Percentiles rank a stretch among this genome's conserved stretches.
phyloP scores from a whole-genome alignment of 495 filamentous ascomycete species.

The Daldinia grandis region DNA sequence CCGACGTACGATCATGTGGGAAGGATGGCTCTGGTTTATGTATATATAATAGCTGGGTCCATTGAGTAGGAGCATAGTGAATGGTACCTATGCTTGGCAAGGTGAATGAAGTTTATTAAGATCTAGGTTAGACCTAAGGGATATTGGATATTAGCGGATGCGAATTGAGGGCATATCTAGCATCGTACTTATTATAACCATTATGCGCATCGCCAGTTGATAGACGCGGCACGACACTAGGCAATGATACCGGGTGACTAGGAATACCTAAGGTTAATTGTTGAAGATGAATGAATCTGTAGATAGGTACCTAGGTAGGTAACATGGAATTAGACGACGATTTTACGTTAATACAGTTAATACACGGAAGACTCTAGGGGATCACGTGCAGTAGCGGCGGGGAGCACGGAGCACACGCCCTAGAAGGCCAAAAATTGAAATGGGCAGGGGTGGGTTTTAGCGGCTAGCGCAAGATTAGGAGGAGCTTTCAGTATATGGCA shows the following conservation, averaged over 20 bases:
- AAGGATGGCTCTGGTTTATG: not conserved
- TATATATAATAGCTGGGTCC: slow-evolving; percentile 23
- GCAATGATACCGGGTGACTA: not conserved
- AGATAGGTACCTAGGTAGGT: no score
- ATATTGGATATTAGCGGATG: slow-evolving; percentile 28
- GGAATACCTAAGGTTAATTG: not conserved
- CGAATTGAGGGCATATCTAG: slow-evolving; percentile 15
- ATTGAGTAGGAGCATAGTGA: not conserved
- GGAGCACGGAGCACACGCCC: slow-evolving; percentile 21
- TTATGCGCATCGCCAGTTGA: not conserved
- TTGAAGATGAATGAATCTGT: not conserved
- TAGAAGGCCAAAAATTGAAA: slow-evolving; percentile 24
- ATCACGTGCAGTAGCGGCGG: slow-evolving; percentile 36
- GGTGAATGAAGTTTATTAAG: slow-evolving; percentile 6
- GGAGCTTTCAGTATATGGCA: slow-evolving; percentile 8
- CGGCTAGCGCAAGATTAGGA: slow-evolving; percentile 18
- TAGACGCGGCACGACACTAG: not conserved
- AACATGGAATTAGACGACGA: not conserved
- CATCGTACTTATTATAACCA: slow-evolving; percentile 1
- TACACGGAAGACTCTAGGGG: not conserved
- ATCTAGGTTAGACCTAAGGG: slow-evolving; percentile 20
- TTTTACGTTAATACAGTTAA: not conserved
- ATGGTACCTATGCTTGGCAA: not conserved
- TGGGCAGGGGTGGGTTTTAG: slow-evolving; percentile 5
- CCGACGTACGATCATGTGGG: not conserved